Conservation (phyloP, 1,284 basidiomycete genomes). For the Blastosporella zonata region DNA sequence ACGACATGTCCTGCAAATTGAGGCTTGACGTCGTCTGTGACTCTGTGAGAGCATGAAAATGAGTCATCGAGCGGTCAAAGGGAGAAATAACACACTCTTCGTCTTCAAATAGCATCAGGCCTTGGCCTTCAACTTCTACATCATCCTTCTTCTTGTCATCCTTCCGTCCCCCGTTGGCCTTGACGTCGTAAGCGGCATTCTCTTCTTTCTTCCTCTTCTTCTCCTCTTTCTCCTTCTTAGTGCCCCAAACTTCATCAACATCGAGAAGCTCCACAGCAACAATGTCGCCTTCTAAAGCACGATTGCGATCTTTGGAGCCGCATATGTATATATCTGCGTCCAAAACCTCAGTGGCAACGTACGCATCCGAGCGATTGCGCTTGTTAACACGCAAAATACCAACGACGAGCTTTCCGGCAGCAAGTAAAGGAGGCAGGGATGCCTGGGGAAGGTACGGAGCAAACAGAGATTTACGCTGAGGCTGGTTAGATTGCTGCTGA, state of each 20-base stretch:
- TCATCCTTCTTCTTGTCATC: conserved; percentile 99
- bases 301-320: conserved; percentile 98
- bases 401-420: conserved; percentile 98
- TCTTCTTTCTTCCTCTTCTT: conserved; percentile 99
- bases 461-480: conserved; percentile 97
- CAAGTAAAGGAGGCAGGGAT: conserved; percentile 92
- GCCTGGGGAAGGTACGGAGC: conserved; percentile 99
- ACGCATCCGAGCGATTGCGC: conserved; percentile 97
- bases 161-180: conserved; percentile 74
- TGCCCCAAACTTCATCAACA: conserved; percentile 97
- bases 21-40: conserved; percentile 95
- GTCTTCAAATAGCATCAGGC: conserved; percentile 93
- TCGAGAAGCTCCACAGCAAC: conserved; percentile 98
- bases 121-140: conserved; percentile 98
- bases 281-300: conserved; percentile 97
- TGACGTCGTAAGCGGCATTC: conserved; percentile 87
- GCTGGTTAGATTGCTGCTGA: conserved; percentile 85
- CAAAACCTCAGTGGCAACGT: conserved; percentile 98
- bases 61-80: conserved; percentile 2
- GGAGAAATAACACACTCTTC: conserved; percentile 68
- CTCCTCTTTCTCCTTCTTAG: conserved; percentile 99
- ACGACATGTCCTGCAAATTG: conserved; percentile 97
- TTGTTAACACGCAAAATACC: conserved; percentile 98
- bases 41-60: conserved; percentile 44
- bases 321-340: conserved; percentile 99